Base-by-base conservation (phyloP, 345 rosid genomes). In the Murraya paniculata region DNA sequence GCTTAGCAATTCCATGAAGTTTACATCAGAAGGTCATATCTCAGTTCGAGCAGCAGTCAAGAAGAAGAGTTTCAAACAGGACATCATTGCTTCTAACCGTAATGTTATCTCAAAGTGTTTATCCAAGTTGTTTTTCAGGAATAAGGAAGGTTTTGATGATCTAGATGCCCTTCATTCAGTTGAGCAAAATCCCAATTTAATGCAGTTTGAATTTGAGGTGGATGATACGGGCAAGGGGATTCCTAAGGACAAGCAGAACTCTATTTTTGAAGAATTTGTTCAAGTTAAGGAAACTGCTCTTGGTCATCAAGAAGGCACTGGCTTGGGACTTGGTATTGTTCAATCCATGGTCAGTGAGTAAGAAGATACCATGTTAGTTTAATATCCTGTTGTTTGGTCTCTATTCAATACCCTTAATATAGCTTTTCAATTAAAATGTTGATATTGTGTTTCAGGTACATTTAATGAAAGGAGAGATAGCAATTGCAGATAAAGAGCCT, bases 181-280 rank as follows among this genome's bases (percentile, higher is more conserved):
- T 48, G 71, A 85, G 55, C 74, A 78, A 41, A 82, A 75, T 75
- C 71, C 78, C 30, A 74, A 80, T n/a, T 59, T 68, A 59, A 56
- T 77, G 73, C 80, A 77, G 62, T 74, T 82, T 55, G 80, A 79
- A 21, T 85, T 85, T 60, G 85, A 85, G 80, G 83, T 85, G 75
- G 87, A 85, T 66, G 87, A 85, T 48, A 77, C 85, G 0, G 85
- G 87, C 71, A 80, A 55, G 72, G 87, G 87, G 74, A 75, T 85
- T 64, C 85, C 87, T 0, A 82, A 71, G 60, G 83, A 85, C 53
- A 82, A 85, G 78, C 87, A 82, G 19, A 60, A 61, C 5, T 79
- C 85, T 8, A 72, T 85, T 39, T 85, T 85, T 55, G 85, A 85
- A 85, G 83, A 85, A 64, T 85, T 79, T 60, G 83, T 82, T 41